Conservation (phyloP, 2,329 filamentous ascomycete genomes). For the Tolypocladium album region DNA sequence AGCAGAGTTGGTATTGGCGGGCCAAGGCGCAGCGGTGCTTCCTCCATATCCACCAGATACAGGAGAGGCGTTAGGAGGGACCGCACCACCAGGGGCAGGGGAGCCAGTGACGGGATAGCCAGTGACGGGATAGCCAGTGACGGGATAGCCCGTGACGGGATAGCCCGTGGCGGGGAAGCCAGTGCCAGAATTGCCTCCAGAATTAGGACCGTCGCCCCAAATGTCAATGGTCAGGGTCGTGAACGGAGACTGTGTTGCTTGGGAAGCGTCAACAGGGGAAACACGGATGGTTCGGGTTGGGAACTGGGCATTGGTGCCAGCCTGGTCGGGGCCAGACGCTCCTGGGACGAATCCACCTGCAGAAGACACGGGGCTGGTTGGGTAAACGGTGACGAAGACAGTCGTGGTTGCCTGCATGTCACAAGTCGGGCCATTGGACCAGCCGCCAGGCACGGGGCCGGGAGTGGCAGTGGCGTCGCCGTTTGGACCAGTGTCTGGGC, state of each 20-base stretch:
- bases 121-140: neutral
- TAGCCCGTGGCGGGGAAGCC: conserved; percentile 4
- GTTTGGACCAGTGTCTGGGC: conserved; percentile 1
- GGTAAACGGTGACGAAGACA: conserved; percentile 36
- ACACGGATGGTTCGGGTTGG: conserved; percentile 17
- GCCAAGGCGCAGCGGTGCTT: conserved; percentile 6
- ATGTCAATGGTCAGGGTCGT: conserved; percentile 25
- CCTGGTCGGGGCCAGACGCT: conserved; percentile 8
- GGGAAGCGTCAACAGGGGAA: conserved; percentile 9
- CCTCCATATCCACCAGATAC: conserved; percentile 5
- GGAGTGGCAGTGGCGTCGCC: conserved; percentile 1
- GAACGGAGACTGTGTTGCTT: conserved; percentile 13
- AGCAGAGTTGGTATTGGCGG: conserved; percentile 6
- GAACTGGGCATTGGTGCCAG: conserved; percentile 6
- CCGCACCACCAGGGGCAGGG: conserved; percentile 5
- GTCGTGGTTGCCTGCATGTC: conserved; percentile 28
- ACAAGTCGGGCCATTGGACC: conserved; percentile 22
- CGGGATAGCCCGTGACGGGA: conserved; percentile 4
- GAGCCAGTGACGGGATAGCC: conserved; percentile 4
- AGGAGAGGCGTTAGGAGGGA: conserved; percentile 6
- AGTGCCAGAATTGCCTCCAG: conserved; percentile 4
- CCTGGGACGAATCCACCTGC: conserved; percentile 2
- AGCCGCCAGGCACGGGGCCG: conserved; percentile 2
- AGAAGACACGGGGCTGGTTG: conserved; percentile 15
- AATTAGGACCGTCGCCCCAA: conserved; percentile 13